Evolutionary conservation across 148 eudicot genomes (phyloP), one percentile per base, ranked within the genome.

Genomic region (Rhododendron molle): DNA sequence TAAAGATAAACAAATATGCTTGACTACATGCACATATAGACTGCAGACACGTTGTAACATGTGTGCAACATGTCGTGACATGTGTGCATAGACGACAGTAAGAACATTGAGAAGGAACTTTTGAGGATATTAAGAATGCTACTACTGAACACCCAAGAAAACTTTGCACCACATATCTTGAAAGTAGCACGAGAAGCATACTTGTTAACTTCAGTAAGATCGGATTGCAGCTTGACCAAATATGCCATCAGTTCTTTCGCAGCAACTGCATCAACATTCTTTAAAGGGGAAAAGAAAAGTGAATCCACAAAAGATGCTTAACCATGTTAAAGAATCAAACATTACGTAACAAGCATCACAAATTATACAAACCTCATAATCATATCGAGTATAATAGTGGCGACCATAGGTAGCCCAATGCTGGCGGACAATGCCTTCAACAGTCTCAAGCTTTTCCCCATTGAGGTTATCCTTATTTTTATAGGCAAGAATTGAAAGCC

Each of bases 391-490:
- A 86, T 96, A 96, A 88, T 95, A 96, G 89, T 96, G 98, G 60
- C 97, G 96, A 80, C 99, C 99, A 92, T 93, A 95, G 65, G 90
- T 94, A 82, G 92, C 91, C 98, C 98, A 96, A 81, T 96, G 99
- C 90, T 93, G 93, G 80, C 95, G 96, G 78, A 96, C 99, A 91
- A 96, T 96, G 88, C 94, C 98, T 91, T 96, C 98, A 84, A 96
- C 98, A 80, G 90, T 91, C 85, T 95, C 99, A 85, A 96, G 97
- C 90, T 95, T 94, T 28, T 60, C 96, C 56, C 94, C 96, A 54
- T 85, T 87, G 46, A 93, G 90, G 72, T 92, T 96, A 76, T 94
- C 94, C 88, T 92, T 94, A 88, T 96, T 95, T 88, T 91, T 94
- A 82, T 92, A 88, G 85, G 98, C 95, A 87, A 96, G 91, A 81